phyloP scores from a whole-genome alignment of 73 alveolate species.

The Vitrella brassicaformis region DNA sequence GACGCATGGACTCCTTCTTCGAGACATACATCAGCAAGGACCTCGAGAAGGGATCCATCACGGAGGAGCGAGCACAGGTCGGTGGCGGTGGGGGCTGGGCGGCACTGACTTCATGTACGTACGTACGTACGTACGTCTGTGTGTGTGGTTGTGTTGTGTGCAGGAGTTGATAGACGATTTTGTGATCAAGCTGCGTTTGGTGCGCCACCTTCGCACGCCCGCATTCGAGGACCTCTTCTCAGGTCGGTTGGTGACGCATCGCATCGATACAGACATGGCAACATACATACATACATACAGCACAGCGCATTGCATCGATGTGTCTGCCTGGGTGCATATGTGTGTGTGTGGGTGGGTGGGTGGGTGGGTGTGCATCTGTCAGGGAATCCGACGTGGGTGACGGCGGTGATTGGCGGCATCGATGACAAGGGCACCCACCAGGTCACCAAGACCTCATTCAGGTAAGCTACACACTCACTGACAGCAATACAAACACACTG shows the following conservation, averaged over 20 bases:
- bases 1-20: background rate
- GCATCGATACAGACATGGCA: too few species aligned
- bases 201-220: conserved; percentile 1
- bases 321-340: too few species aligned
- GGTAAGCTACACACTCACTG: too few species aligned
- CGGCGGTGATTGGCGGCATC: background rate
- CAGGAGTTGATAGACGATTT: background rate
- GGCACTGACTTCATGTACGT: background rate
- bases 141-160: background rate
- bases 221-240: background rate
- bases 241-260: too few species aligned
- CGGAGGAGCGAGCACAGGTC: too few species aligned
- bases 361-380: too few species aligned
- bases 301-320: too few species aligned
- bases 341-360: too few species aligned
- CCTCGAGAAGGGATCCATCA: background rate
- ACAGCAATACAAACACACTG: too few species aligned
- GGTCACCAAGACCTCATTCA: background rate
- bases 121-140: background rate
- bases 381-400: background rate
- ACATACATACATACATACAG: too few species aligned
- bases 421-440: background rate
- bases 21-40: background rate
- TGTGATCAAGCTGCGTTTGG: background rate
- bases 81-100: too few species aligned